These are phyloP conservation scores for Eimeria praecox DNA, from an alignment of 169 alveolate genomes.

Conservation along the genomic window DNA sequence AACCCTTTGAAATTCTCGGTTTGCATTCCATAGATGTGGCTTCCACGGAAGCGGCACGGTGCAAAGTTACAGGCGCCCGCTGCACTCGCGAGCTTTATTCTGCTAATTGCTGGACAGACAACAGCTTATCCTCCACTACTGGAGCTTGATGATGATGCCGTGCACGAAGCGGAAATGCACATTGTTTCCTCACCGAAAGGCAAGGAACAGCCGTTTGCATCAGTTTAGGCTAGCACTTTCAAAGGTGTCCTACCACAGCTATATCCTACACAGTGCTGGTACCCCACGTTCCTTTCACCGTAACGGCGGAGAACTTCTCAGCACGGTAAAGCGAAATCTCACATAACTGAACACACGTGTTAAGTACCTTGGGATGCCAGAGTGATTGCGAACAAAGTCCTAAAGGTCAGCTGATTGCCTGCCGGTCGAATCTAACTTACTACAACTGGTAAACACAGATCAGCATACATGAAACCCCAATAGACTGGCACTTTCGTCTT, in stretches of 20 bases:
- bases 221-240: neutral
- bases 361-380: neutral
- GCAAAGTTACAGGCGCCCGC: neutral
- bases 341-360: neutral
- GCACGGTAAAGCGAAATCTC: conserved; percentile 35
- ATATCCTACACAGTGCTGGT: conserved; percentile 41
- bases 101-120: neutral
- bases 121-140: conserved; percentile 62
- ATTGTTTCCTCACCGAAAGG: conserved; percentile 59
- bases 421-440: neutral
- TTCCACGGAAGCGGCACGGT: neutral
- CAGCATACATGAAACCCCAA: conserved; percentile 2
- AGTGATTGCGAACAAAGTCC: conserved; percentile 65
- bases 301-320: conserved; percentile 66
- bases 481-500: conserved; percentile 67
- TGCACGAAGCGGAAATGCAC: conserved; percentile 58
- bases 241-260: conserved; percentile 6
- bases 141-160: conserved; percentile 29
- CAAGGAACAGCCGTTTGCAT: neutral
- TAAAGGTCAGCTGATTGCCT: conserved; percentile 26
- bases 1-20: neutral
- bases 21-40: neutral
- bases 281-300: conserved; percentile 55
- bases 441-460: neutral
- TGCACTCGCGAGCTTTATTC: neutral